Conservation (phyloP, 1,139 yeast species). For the Pichia sorboxylosa region DNA sequence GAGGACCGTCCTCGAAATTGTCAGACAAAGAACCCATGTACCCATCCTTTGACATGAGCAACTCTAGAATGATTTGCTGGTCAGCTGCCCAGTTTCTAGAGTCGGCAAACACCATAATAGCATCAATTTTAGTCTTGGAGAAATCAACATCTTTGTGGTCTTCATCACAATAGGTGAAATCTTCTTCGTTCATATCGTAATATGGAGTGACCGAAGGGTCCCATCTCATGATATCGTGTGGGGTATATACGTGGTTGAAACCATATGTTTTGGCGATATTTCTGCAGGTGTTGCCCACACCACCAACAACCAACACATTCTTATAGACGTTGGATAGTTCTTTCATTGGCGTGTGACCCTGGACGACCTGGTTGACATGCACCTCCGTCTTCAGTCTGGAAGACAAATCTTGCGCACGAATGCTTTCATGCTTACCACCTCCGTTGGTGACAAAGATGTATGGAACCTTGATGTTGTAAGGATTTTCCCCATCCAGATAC, state of each 20-base stretch:
- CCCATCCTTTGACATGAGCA: slow-evolving; percentile 62
- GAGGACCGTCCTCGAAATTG: slow-evolving; percentile 66
- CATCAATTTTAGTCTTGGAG: slow-evolving; percentile 50
- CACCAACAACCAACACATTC: slow-evolving; percentile 75
- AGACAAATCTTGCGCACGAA: slow-evolving; percentile 57
- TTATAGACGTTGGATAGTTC: slow-evolving; percentile 55
- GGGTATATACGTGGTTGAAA: slow-evolving; percentile 62
- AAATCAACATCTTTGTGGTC: slow-evolving; percentile 51
- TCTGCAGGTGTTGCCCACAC: slow-evolving; percentile 72
- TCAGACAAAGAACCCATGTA: slow-evolving; percentile 70
- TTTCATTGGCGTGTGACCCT: slow-evolving; percentile 85
- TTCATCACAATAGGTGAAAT: slow-evolving; percentile 33
- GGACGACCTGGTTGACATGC: slow-evolving; percentile 68
- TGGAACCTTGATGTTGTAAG: slow-evolving; percentile 72
- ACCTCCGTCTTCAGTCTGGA: slow-evolving; percentile 48
- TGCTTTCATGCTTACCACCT: slow-evolving; percentile 72
- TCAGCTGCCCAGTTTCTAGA: slow-evolving; percentile 86
- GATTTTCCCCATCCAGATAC: slow-evolving; percentile 63
- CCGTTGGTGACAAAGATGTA: slow-evolving; percentile 82
- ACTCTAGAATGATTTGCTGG: slow-evolving; percentile 73
- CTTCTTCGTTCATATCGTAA: slow-evolving; percentile 65
- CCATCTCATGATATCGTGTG: slow-evolving; percentile 76
- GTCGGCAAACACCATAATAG: slow-evolving; percentile 70
- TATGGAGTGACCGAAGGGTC: slow-evolving; percentile 77
- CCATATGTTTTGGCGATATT: slow-evolving; percentile 71